Evolutionary conservation across 192 early-diverging fungal species (phyloP), one percentile per base, ranked within the genome.

Genomic region (Podila epicladia): DNA sequence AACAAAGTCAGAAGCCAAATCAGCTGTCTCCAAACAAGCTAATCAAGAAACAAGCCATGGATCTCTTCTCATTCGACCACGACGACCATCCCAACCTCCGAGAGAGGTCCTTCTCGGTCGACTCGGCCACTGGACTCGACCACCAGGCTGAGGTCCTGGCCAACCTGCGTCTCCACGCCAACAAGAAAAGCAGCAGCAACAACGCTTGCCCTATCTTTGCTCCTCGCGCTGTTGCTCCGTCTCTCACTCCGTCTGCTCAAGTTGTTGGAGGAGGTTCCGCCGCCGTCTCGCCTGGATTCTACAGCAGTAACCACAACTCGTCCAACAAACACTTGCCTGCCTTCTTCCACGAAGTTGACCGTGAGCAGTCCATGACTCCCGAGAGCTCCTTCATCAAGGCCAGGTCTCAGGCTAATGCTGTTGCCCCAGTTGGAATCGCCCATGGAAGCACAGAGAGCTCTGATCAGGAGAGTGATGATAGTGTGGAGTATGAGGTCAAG

Each of bases 31-130:
- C 37, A 33, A 59, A 32, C 20, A 33, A 20, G 9, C 28, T 33
- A 50, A 15, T 9, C 58, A 38, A 61, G 15, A 65, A 50, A 32
- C 60, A 65, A 48, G 15, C 58, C 58, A 88, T 82, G 73, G 78
- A 82, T 62, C 64, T 88, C 20, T 88, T 88, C 62, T 65, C 67
- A 58, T 88, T 88, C 72, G 87, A 88, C 71, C 83, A 86, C 53
- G 83, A 87, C 48, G 86, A 84, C 71, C 74, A 83, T 53, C 75
- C 83, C 29, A 75, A 65, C 15, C 67, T 85, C 38, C 65, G 73
- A 17, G 71, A 82, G 61, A 62, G 70, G 61, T 57, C 78, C 50
- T 45, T 78, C 58, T 72, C 82, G 5, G 69, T 77, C 37, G 85
- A 84, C 71, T 80, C 77, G 62, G 60, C 50, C 22, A 65, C 58